These are phyloP conservation scores for Daldinia decipiens DNA, from an alignment of 495 filamentous ascomycete species.

Conservation along the genomic window DNA sequence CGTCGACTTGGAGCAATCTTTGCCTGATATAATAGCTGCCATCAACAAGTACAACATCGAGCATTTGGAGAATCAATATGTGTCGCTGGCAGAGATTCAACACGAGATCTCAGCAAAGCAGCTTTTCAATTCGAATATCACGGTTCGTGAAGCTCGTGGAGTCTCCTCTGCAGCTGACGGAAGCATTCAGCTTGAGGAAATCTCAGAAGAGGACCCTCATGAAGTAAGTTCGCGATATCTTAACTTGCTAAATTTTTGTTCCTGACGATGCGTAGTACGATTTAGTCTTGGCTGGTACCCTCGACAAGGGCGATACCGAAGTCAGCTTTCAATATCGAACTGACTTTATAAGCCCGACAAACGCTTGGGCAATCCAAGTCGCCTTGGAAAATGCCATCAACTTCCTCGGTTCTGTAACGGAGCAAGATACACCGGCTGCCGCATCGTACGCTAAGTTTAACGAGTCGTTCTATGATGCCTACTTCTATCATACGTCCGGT, in stretches of 20 bases:
- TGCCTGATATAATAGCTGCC: conserved; percentile 51
- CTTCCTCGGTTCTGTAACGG: not conserved
- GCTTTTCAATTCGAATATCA: conserved; percentile 1
- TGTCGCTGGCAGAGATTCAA: conserved; percentile 4
- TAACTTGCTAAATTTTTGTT: not conserved
- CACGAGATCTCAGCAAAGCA: not conserved
- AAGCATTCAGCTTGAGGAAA: not conserved
- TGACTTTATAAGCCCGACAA: not conserved
- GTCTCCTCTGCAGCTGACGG: not conserved
- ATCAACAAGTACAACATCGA: conserved; percentile 59
- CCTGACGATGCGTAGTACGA: not conserved
- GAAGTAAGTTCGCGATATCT: not conserved
- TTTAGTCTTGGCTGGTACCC: not conserved
- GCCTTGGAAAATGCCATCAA: not conserved
- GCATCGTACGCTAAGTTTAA: not conserved
- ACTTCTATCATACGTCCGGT: not conserved
- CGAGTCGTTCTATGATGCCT: conserved; percentile 5
- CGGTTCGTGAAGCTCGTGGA: not conserved
- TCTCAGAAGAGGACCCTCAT: not conserved
- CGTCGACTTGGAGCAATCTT: conserved; percentile 57
- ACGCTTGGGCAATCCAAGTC: not conserved
- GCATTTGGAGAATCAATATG: conserved; percentile 49
- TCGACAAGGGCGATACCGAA: not conserved
- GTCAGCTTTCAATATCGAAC: conserved; percentile 1
- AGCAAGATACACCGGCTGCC: not conserved